Evolutionary conservation across 208 protist species (phyloP), one percentile per base, ranked within the genome.

Genomic region (Leishmania martiniquensis): DNA sequence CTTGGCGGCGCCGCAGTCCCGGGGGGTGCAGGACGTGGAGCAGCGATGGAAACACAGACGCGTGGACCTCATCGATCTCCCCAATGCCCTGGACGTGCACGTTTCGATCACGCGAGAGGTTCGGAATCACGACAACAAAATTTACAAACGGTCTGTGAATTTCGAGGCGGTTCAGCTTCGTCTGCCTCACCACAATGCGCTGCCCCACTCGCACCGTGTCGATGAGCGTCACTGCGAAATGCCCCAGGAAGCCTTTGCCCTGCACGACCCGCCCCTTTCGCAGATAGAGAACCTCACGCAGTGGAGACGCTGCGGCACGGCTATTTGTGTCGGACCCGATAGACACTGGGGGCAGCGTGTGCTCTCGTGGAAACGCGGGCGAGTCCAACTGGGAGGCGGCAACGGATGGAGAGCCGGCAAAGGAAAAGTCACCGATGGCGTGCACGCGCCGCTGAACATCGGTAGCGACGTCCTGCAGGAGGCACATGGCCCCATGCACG

Each of bases 31-130:
- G 54, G 7, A 81, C 59, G 82, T 88, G 86, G 34, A 93, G 65
- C 3, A 91, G 39, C 12, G 72, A 82, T 0, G 92, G 89, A 66
- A 87, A 93, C 34, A 89, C 74, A 45, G 57, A 63, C 47, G 85
- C 65, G 29, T 59, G 45, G 39, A 94, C 32, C n/a, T 68, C 49
- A 25, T 84, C 69, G 1, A 97, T 78, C 67, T 93, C 90, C 1
- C 91, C 93, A 34, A 95, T 72, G 67, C 85, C 85, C 32, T 93
- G 87, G 22, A 97, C 67, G 60, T 90, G 71, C 44, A 88, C 67
- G 60, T 81, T 76, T 0, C 83, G 81, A 47, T 87, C 87, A 0
- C 81, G 84, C 42, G 22, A 68, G 5, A 84, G 79, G 42, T 74
- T 79, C 32, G 91, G 91, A 39, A 84, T 78, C 44, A 86, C 83